Base-by-base conservation (phyloP, 2,329 filamentous ascomycete genomes). In the Tolypocladium sp. region DNA sequence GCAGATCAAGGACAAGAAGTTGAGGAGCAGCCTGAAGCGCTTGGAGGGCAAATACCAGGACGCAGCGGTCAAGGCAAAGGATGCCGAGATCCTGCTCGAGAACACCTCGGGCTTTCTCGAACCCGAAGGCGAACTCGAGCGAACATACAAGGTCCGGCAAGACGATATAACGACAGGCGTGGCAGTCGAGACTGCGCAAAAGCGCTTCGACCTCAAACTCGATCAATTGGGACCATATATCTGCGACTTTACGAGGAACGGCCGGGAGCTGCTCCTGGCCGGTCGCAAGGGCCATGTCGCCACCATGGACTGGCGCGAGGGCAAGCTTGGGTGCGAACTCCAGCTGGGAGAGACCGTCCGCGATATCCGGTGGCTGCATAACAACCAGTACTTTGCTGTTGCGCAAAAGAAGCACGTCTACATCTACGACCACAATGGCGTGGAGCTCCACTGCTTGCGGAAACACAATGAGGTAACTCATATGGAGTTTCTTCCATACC, bases 381-480 rank as follows among this genome's bases (percentile, higher is more conserved):
- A 96, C 72, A 92, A 94, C 72, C 91, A 96, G 66, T 89, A 86
- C 75, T 97, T 97, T 75, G 93, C 93, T 0, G 91, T 96, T 15
- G 92, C 94, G 52, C 93, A 99, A 76, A 97, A 96, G 80, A 94
- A 93, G 75, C 89, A 94, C 66, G 90, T 94, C 63, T 99, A 96
- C 77, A 97, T 99, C 64, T 99, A 99, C 77, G 94, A 97, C 69
- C 82, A 86, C 59, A 84, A 90, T 59, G 94, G 94, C 57, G 90
- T 97, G 25, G 94, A 99, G 76, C 77, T 99, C 58, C 94, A 99
- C 73, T 92, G 90, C 70, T 76, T 99, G 69, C 87, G 87, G 73
- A 94, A 94, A 72, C 93, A 96, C 71, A 84, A 90, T 62, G 94
- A 99, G 72, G 90, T 95, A 17, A 89, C 90, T 15, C 88, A 95